Base-by-base conservation (phyloP, 345 rosid genomes). In the Camelina laxa region DNA sequence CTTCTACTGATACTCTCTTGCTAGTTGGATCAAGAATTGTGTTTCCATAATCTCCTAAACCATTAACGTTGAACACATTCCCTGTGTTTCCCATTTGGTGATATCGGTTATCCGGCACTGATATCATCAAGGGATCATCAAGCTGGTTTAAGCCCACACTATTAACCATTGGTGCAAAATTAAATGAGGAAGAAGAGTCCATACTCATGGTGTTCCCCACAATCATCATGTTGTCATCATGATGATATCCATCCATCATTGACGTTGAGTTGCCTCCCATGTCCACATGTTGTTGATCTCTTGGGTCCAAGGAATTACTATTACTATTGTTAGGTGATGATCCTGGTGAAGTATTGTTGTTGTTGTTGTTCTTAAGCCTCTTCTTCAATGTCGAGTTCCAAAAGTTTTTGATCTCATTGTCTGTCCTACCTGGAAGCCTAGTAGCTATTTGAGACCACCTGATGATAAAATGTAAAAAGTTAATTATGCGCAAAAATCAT, bases 391-490 rank as follows among this genome's bases (percentile, higher is more conserved):
- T 87, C 0, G 98, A 91, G 82, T 93, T 93, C 97, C 98, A 93
- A 60, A 93, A 93, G 70, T 93, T 93, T 82, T 93, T 93, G 77
- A 93, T 91, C 78, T 93, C 98, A 4, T 93, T 93, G 73, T 93
- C 97, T 9, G 97, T 91, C 60, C 97, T 82, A 54, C 98, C 98
- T 8, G 98, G 93, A 74, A 93, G 92, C 64, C 96, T 80, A 42
- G 96, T 96, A 45, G 97, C 97, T 13, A 91, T 93, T 38, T 93
- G 98, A 67, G 98, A 91, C 98, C 98, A 93, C 81, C 98, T 63
- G 22, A 13, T 87, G 77, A 55, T 61, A 41, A 35, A 50, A 57
- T 54, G 36, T 38, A 49, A 20, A 21, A 27, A 27, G 30, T 27
- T 21, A 12, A 2, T 13, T 69, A 51, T 7, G 8, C 48, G 36